Evolutionary conservation across 2,329 filamentous ascomycete species (phyloP), one percentile per base, ranked within the genome.

Genomic region (Colletotrichum phormii): DNA sequence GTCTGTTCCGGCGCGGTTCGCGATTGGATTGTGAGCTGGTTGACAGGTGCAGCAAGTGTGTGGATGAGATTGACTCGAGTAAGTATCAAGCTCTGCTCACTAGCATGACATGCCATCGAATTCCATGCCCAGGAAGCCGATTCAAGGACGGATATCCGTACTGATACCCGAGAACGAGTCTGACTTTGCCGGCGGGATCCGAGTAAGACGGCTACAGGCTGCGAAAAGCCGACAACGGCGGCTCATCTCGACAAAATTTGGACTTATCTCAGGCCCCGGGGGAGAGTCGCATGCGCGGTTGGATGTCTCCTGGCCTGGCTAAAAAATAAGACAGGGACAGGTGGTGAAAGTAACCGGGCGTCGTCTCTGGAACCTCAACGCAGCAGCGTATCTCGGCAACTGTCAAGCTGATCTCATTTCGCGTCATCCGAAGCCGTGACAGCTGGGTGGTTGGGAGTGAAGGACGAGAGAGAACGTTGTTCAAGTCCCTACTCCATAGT

Each of bases 11-110:
- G 59, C n/a, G 46, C 29, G 55, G 46, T 61, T 72, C 66, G 66
- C 70, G 66, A 72, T 70, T 72, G 66, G 70, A 35, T 57, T 49
- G 35, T 61, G 53, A 33, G 35, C 53, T 33, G 54, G 33, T 31
- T 72, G 65, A 64, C 70, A 72, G 70, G 65, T 54, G 42, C 31
- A 60, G 24, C 26, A 72, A 13, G 42, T 37, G 65, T 49, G 31
- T 35, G 42, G 49, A 57, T 15, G 58, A 49, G 18, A 54, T 63
- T 69, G 65, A 64, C 53, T 69, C 65, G 42, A 60, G n/a, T 35
- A 42, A 59, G 15, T 6, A 13, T 8, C 53, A 49, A 49, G 49
- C n/a, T 57, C 54, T 18, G 33, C 24, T 22, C 15, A 18, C 55
- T 33, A 37, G 13, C 7, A 54, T n/a, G 59, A 51, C 60, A 64